These are phyloP conservation scores for Tolypocladium ophioglossoides DNA, from an alignment of 2,329 filamentous ascomycete genomes.

Conservation along the genomic window DNA sequence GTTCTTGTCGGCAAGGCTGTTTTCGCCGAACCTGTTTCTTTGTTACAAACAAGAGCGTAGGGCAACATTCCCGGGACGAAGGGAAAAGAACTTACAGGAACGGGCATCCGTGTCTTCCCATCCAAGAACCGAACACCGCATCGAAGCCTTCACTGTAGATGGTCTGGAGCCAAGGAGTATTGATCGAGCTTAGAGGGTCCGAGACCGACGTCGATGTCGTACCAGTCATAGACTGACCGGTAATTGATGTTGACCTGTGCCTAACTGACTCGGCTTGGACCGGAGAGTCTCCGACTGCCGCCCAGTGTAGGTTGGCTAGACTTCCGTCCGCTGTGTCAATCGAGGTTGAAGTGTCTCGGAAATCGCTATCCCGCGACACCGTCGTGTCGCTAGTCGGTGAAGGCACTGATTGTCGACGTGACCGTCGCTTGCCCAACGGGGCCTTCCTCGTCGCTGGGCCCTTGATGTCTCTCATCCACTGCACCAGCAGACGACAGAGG, in stretches of 20 bases:
- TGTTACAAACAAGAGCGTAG: neutral
- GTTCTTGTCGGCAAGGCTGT: slow-evolving; percentile 15
- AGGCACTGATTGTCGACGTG: neutral
- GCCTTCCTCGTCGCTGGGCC: neutral
- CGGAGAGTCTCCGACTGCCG: neutral
- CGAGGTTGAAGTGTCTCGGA: neutral
- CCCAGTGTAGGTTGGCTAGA: neutral
- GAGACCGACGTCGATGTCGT: slow-evolving; percentile 1
- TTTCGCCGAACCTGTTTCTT: slow-evolving; percentile 12
- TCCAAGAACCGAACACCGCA: slow-evolving; percentile 29
- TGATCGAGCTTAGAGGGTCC: neutral
- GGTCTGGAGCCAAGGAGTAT: slow-evolving; percentile 13
- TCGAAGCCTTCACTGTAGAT: slow-evolving; percentile 27
- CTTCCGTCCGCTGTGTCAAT: neutral
- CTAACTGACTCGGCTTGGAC: neutral
- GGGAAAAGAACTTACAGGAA: slow-evolving; percentile 21
- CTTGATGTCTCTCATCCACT: slow-evolving; percentile 3
- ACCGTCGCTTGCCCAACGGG: neutral
- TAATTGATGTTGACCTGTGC: neutral
- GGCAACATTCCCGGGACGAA: neutral
- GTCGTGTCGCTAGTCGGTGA: neutral
- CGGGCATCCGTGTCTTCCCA: slow-evolving; percentile 29
- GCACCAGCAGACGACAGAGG: neutral
- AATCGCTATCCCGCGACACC: neutral
- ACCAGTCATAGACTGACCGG: neutral